A percentile compares a stretch with the other conserved stretches of the same genome.
phyloP scores from a whole-genome alignment of 2,329 filamentous ascomycete genomes.

The Calonectria ilicicola region DNA sequence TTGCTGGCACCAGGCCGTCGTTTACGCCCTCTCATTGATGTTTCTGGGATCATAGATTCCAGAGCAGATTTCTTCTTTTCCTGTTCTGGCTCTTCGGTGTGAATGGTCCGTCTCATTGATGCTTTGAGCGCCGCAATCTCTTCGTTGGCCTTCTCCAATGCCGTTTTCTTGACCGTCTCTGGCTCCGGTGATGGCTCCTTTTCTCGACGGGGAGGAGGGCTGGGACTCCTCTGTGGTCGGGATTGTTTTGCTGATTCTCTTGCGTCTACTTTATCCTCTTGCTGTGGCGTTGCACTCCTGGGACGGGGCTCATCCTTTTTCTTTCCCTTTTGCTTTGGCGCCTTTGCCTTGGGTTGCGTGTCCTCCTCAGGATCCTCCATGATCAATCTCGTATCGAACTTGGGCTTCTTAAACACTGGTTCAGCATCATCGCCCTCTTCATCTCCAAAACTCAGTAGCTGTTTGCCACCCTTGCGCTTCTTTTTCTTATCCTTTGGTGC shows the following conservation, averaged over 20 bases:
- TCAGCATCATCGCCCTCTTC: constrained; percentile 68
- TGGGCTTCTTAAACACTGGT: constrained; percentile 78
- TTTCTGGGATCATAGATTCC: constrained; percentile 80
- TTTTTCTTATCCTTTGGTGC: constrained; percentile 69
- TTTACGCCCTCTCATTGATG: constrained; percentile 78
- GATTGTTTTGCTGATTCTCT: constrained; percentile 11
- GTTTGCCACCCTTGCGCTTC: constrained; percentile 82
- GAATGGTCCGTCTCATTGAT: constrained; percentile 78
- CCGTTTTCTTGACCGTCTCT: constrained; percentile 56
- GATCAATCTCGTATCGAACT: constrained; percentile 82
- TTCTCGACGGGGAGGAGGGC: constrained; percentile 24
- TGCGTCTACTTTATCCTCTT: constrained; percentile 28
- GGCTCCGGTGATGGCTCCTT: constrained; percentile 40
- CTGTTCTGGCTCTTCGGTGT: constrained; percentile 58
- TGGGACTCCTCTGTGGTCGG: constrained; percentile 27
- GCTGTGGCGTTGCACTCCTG: constrained; percentile 29
- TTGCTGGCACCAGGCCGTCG: constrained; percentile 69
- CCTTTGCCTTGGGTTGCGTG: constrained; percentile 41
- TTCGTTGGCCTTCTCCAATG: constrained; percentile 79
- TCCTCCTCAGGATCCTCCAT: constrained; percentile 61
- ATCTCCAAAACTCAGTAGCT: constrained; percentile 82
- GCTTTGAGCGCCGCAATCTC: constrained; percentile 85
- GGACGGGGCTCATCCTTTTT: constrained; percentile 41
- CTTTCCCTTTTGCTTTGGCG: constrained; percentile 43
- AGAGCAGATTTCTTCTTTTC: constrained; percentile 75